Conservation (phyloP, 371 early-diverging fungal species). For the Mortierella sp. region DNA sequence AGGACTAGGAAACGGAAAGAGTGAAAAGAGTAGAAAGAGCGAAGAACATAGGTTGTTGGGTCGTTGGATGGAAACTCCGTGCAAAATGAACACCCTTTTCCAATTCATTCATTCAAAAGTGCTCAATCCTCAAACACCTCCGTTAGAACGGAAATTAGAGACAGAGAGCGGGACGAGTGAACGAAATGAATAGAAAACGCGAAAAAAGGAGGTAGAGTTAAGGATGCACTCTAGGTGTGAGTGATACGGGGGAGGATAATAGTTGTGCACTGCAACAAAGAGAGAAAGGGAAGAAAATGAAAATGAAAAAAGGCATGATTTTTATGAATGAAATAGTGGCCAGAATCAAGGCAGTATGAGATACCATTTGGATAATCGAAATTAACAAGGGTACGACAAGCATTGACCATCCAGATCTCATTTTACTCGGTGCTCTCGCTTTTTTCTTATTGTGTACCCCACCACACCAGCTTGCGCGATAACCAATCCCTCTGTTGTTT, state of each 20-base stretch:
- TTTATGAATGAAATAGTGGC: not conserved
- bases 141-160: conserved; percentile 3
- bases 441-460: too few species aligned
- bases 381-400: not conserved
- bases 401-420: too few species aligned
- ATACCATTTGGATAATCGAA: not conserved
- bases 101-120: not conserved
- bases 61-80: conserved; percentile 6
- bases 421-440: too few species aligned
- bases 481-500: not conserved
- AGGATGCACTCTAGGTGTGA: conserved; percentile 14
- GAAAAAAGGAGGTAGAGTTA: conserved; percentile 20
- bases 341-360: not conserved
- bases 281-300: not conserved
- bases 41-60: not conserved
- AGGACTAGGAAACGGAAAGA: not conserved
- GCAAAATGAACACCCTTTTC: conserved; percentile 15
- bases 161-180: not conserved
- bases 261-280: not conserved
- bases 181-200: conserved; percentile 5
- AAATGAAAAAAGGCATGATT: not conserved
- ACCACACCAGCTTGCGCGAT: too few species aligned
- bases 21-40: not conserved
- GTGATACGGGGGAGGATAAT: not conserved
- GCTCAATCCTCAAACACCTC: conserved; percentile 25